Evolutionary conservation across 23 red algal genomes (phyloP), one percentile per base, ranked within the genome.

Genomic region (Gracilariopsis chorda): DNA sequence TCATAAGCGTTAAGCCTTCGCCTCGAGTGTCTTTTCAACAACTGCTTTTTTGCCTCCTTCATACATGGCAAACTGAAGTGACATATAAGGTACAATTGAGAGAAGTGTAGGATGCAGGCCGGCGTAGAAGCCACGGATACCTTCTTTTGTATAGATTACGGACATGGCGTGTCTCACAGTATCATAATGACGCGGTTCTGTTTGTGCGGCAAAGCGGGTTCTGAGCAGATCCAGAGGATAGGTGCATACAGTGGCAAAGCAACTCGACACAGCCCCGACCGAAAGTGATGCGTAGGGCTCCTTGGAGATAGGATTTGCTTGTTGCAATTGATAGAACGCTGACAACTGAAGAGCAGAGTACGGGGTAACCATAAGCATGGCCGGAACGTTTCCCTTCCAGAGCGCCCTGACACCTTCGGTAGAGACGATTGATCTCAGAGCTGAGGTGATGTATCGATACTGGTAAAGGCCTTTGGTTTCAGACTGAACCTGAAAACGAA

Each of bases 221-320:
- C 97, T 82, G 10, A 99, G 59, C 28, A 99, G 51, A 61, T 99
- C 97, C 6, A 99, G 80, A 4, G 97, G 97, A 42, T 99, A 99
- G 20, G 90, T 94, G 35, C 40, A 59, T 3, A 99, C 40, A 0
- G 91, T 96, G 23, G 97, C 97, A 6, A 61, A 33, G 41, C 84
- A 48, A 16, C 84, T 93, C 58, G 97, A 80, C 42, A 96, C 32
- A 21, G 88, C 87, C 39, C 97, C 93, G 41, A 72, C 36, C 27
- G 64, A 59, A 19, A 94, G 91, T 0, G 67, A 73, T 33, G 41
- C 59, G 45, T 78, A 80, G 25, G 79, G 90, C 34, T 84, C 69
- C 25, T 24, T 67, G 19, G 57, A 48, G 32, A 69, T 68, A 43
- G 2, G 72, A 1, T 13, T 68, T 16, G 40, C 34, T 65, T 87